Evolutionary conservation across 108 stramenopile genomes (phyloP).

Genomic region (Cyclotella baltica): DNA sequence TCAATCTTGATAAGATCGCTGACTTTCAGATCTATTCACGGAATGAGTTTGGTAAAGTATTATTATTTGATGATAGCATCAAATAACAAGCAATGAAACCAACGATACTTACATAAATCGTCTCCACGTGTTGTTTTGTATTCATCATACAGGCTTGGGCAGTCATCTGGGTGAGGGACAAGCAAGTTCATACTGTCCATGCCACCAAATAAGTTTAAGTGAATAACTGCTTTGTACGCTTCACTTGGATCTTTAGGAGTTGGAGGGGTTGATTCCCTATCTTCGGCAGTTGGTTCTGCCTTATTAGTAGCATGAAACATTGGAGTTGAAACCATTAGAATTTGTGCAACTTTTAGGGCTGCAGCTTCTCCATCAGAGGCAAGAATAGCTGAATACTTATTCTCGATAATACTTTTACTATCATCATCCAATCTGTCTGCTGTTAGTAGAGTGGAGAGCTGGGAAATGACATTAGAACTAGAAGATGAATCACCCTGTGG

Average conservation of each 20-base stretch:
- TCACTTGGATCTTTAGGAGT: conserved; percentile 1
- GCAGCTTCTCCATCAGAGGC: not conserved
- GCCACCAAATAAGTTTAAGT: conserved; percentile 40
- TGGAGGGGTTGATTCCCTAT: conserved; percentile 5
- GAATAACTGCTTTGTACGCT: conserved; percentile 37
- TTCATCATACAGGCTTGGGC: conserved; percentile 25
- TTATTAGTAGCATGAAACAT: conserved; percentile 33
- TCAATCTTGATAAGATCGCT: conserved; percentile 31
- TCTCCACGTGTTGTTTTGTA: conserved; percentile 20
- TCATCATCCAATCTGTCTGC: conserved; percentile 46
- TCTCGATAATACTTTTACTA: conserved; percentile 16
- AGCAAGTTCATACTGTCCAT: conserved; percentile 46
- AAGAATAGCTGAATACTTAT: not conserved
- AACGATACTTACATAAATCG: not conserved
- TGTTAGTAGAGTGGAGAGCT: conserved; percentile 61
- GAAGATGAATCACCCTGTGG: conserved; percentile 2
- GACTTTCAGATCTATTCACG: not conserved
- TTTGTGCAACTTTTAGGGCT: conserved; percentile 23
- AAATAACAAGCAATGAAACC: too few species aligned
- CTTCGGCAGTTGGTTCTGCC: not conserved
- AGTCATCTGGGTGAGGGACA: conserved; percentile 34
- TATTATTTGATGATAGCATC: too few species aligned
- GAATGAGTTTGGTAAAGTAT: too few species aligned
- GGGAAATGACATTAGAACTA: conserved; percentile 35
- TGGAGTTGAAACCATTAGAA: conserved; percentile 21